phyloP scores from a whole-genome alignment of 768 basidiomycete genomes.

The Lactarius sanguifluus region DNA sequence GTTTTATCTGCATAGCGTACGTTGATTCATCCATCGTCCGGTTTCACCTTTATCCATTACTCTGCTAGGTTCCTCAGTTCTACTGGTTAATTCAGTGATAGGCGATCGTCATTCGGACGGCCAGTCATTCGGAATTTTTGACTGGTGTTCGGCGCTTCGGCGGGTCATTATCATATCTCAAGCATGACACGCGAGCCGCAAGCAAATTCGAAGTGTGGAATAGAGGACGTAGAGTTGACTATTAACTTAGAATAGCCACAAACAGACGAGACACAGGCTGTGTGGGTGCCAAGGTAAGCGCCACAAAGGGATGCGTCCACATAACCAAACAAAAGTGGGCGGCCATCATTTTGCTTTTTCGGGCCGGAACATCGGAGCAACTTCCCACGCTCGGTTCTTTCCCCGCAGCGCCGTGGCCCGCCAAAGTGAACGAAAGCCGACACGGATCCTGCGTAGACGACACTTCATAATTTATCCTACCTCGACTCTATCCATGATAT shows the following conservation, averaged over 20 bases:
- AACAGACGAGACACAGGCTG: not conserved
- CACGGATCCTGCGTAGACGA: conserved; percentile 26
- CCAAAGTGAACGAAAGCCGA: conserved; percentile 30
- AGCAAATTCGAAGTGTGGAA: not conserved
- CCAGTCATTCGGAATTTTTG: not conserved
- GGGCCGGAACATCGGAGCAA: conserved; percentile 28
- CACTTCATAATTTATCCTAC: conserved; percentile 31
- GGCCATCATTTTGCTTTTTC: conserved; percentile 26
- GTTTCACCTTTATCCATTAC: not conserved
- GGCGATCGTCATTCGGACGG: not conserved
- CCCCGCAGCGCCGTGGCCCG: conserved; percentile 32
- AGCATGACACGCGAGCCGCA: not conserved
- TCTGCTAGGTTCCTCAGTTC: not conserved
- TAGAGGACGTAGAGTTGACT: conserved; percentile 12
- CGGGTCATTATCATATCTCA: not conserved
- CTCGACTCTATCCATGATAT: conserved; percentile 67
- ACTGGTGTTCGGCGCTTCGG: not conserved
- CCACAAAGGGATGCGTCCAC: conserved; percentile 23
- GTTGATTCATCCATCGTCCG: not conserved
- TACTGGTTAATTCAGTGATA: not conserved
- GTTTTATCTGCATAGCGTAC: not conserved
- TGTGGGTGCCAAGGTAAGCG: conserved; percentile 22
- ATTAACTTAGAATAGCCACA: conserved; percentile 11
- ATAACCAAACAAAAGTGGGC: conserved; percentile 27
- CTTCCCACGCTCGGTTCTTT: conserved; percentile 31